phyloP scores from a whole-genome alignment of 768 basidiomycete species.

The Lenzites betulinus region DNA sequence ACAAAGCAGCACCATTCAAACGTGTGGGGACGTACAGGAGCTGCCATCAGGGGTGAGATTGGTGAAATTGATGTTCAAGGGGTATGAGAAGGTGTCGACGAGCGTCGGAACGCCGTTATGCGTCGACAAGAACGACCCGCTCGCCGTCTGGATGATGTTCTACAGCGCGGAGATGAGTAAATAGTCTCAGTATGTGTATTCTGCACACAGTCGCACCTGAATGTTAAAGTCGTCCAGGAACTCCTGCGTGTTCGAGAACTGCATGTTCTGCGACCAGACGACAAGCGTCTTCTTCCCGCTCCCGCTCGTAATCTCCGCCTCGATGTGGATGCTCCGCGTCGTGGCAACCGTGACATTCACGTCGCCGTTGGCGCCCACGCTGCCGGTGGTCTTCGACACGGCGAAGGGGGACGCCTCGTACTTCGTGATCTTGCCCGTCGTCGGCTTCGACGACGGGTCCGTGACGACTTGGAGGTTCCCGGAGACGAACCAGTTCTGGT shows the following conservation, averaged over 20 bases:
- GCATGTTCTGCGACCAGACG: constrained; percentile 59
- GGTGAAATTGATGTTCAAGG: constrained; percentile 46
- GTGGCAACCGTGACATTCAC: constrained; percentile 66
- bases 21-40: constrained; percentile 27
- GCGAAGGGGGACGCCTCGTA: constrained; percentile 65
- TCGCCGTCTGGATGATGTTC: constrained; percentile 53
- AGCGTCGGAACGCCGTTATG: constrained; percentile 49
- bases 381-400: constrained; percentile 48
- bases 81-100: constrained; percentile 56
- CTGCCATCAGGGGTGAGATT: constrained; percentile 35
- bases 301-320: constrained; percentile 61
- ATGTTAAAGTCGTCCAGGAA: constrained; percentile 49
- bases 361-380: constrained; percentile 42
- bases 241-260: constrained; percentile 63
- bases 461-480: constrained; percentile 67
- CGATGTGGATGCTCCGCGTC: constrained; percentile 56
- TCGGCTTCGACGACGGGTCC: constrained; percentile 61
- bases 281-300: constrained; percentile 59
- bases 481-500: constrained; percentile 79
- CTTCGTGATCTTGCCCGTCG: constrained; percentile 64
- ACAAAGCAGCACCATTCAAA: neutral
- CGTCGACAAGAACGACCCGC: constrained; percentile 47
- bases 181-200: neutral
- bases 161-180: constrained; percentile 21
- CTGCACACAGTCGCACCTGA: constrained; percentile 36